These are phyloP conservation scores for Rhododendron henanense DNA, from an alignment of 148 eudicot genomes.

Conservation along the genomic window DNA sequence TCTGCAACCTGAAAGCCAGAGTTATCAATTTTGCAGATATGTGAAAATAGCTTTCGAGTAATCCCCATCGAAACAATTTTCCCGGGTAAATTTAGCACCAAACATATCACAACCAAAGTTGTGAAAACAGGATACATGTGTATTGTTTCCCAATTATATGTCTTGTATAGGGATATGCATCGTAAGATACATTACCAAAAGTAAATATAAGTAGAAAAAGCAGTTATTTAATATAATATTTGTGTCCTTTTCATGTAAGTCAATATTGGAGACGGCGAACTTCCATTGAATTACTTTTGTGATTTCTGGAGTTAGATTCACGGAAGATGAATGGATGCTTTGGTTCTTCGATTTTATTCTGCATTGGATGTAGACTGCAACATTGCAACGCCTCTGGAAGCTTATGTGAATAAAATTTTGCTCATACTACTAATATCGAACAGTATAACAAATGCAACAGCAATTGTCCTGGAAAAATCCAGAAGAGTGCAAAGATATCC, in stretches of 20 bases:
- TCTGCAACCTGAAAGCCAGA: constrained; percentile 45
- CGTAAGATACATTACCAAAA: background rate
- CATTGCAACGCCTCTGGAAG: background rate
- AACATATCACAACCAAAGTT: background rate
- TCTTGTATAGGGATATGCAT: background rate
- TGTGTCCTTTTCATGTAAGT: background rate
- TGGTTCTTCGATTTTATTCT: background rate
- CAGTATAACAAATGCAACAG: background rate
- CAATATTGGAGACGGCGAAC: background rate
- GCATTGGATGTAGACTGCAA: background rate
- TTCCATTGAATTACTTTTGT: background rate
- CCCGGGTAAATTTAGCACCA: background rate
- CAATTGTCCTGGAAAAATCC: background rate
- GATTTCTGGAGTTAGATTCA: background rate
- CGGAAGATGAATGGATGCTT: background rate
- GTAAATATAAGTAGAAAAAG: background rate
- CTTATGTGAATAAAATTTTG: background rate
- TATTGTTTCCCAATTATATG: background rate
- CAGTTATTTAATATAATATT: background rate
- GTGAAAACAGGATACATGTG: background rate
- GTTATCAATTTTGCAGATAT: background rate
- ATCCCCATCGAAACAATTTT: background rate
- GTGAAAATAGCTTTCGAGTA: background rate
- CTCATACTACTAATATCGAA: background rate
- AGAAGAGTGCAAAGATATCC: background rate